These are phyloP conservation scores for Nepenthes gracilis DNA, from an alignment of 148 eudicot species.

Conservation along the genomic window DNA sequence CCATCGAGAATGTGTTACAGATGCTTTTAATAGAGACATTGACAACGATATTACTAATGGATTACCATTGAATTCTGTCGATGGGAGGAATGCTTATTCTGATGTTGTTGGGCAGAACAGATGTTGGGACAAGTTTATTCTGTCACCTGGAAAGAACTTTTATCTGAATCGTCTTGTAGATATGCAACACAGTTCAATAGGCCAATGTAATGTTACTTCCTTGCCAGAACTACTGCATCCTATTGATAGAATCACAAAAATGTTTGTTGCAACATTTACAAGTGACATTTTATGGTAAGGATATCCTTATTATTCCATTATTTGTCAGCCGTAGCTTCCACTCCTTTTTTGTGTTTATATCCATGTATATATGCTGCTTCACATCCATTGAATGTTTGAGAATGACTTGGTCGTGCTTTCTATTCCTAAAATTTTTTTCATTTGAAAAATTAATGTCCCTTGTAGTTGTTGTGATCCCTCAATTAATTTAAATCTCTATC, in stretches of 20 bases:
- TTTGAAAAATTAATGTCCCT: too few relatives aligned
- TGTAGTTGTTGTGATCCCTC: too few relatives aligned
- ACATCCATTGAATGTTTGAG: neutral
- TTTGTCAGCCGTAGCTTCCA: neutral
- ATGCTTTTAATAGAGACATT: neutral
- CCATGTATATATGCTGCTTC: neutral
- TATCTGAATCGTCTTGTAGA: slow-evolving; percentile 55
- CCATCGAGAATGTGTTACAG: slow-evolving; percentile 4
- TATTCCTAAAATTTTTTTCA: too few relatives aligned
- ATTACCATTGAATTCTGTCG: slow-evolving; percentile 6
- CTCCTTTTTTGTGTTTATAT: neutral
- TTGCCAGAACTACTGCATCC: slow-evolving; percentile 78
- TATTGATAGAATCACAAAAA: slow-evolving; percentile 41
- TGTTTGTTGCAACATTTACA: slow-evolving; percentile 85
- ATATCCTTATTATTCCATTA: neutral
- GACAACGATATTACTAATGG: neutral
- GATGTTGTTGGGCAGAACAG: slow-evolving; percentile 12
- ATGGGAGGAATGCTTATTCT: slow-evolving; percentile 8
- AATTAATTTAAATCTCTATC: too few relatives aligned
- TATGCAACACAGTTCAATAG: slow-evolving; percentile 25
- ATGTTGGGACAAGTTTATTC: slow-evolving; percentile 15
- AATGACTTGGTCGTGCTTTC: too few relatives aligned
- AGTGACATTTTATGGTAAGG: slow-evolving; percentile 69
- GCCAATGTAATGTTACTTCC: slow-evolving; percentile 34
- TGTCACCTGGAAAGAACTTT: slow-evolving; percentile 70